Conservation (phyloP, 192 early-diverging fungal species). For the Coemansia sp. region DNA sequence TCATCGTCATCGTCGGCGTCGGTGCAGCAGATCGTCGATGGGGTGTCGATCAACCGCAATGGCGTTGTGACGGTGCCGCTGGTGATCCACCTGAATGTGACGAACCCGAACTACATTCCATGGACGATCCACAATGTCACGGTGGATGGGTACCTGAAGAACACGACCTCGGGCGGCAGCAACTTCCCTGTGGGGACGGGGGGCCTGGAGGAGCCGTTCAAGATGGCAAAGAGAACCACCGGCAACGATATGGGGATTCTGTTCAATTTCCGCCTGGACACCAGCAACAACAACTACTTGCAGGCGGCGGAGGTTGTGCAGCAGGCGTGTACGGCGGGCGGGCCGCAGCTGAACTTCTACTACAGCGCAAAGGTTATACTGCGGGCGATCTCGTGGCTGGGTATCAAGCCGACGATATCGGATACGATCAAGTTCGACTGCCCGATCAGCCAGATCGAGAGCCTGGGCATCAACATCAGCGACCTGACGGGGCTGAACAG, state of each 20-base stretch:
- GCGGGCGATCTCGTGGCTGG: conserved; percentile 52
- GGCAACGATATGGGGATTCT: conserved; percentile 46
- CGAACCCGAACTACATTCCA: conserved; percentile 57
- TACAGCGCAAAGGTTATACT: conserved; percentile 55
- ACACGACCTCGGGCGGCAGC: conserved; percentile 18
- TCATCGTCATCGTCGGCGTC: neutral
- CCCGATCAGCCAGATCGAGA: conserved; percentile 41
- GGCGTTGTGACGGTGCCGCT: conserved; percentile 55
- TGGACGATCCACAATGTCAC: conserved; percentile 60
- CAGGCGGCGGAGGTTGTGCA: conserved; percentile 40
- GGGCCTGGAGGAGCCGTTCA: conserved; percentile 43
- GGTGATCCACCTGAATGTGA: conserved; percentile 52
- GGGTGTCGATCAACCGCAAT: conserved; percentile 37
- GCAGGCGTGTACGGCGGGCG: conserved; percentile 35
- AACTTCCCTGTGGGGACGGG: conserved; percentile 55
- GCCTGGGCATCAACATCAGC: conserved; percentile 48
- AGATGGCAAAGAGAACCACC: conserved; percentile 38
- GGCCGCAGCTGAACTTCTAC: conserved; percentile 39
- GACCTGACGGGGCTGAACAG: conserved; percentile 38
- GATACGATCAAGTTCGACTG: conserved; percentile 50
- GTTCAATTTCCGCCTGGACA: conserved; percentile 52
- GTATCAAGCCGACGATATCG: conserved; percentile 53
- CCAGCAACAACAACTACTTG: conserved; percentile 37
- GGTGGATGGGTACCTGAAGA: conserved; percentile 40
- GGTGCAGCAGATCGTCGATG: conserved; percentile 29